Evolutionary conservation across 1,284 basidiomycete genomes (phyloP), one percentile per base, ranked within the genome.

Genomic region (Ganoderma sp.): DNA sequence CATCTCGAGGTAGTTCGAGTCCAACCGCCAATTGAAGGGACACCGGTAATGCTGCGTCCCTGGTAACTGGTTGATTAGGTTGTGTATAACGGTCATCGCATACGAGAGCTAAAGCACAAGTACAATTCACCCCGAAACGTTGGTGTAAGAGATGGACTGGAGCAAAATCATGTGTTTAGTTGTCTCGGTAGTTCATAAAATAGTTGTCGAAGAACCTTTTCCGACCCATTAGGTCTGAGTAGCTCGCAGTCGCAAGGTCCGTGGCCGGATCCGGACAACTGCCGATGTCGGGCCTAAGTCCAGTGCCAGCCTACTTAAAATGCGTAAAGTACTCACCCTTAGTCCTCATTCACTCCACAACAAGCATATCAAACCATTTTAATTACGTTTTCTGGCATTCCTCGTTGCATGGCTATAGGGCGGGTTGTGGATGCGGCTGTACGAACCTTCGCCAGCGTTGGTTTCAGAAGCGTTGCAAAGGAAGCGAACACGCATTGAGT

Each of bases 401-500:
- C 32, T 39, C 32, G 32, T 32, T 50, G 50, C 25, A 8, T 28
- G 54, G 42, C 19, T 45, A 15, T 43, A 15, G 25, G 14, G 57
- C 25, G 28, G 32, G 39, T 45, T 34, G 45, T 43, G 14, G 42
- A 22, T 48, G 32, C 25, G 34, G 42, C 56, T 50, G 57, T 39
- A 59, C 64, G 61, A 67, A 67, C 56, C 19, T 39, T 58, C 56
- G 34, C 56, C 37, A 39, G 32, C 34, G 56, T 37, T 34, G 65
- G 52, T 32, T 37, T 34, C 25, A 63, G 56, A 66, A 63, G 64
- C 58, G 8, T 50, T 28, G 17, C 43, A 32, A 43, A 15, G 34
- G 63, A 32, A 42, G 52, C 39, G 39, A 25, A 39, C 39, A 14
- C 6, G 57, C 54, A 67, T 71, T 61, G 32, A 66, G 63, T 67